Evolutionary conservation across 116 monocot species (phyloP), one percentile per base, ranked within the genome.

Genomic region (Iris pallida): DNA sequence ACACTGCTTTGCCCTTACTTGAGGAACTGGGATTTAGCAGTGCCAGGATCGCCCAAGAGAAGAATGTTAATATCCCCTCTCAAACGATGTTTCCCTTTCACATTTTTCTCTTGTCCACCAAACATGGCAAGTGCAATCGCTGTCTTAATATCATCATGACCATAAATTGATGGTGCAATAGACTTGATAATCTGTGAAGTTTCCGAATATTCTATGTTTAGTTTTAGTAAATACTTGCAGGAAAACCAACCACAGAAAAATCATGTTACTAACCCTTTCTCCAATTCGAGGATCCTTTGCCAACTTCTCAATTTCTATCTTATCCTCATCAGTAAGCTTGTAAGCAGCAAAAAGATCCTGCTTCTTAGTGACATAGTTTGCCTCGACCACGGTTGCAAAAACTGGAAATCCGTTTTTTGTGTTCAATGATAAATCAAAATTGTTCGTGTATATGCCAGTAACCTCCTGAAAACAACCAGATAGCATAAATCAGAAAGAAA

Each of bases 331-430:
- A 44, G 90, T 97, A 59, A 97, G 87, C 66, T 92, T 97, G 75
- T 97, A 92, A 40, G 87, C 92, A 77, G 90, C 87, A 65, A 97
- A 97, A 7, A 97, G 80, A 51, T 97, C 97, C 18, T 97, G 97
- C 63, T 92, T 97, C 70, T 97, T 97, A 7, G 92, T 83, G 8
- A 97, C 80, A 83, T 87, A 83, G 55, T 97, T 97, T 68, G 92
- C 97, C 69, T 97, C 97, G 18, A 97, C 85, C 18, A 97, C 89
- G 0, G 92, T 97, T 57, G 97, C 85, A 78, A 97, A 97, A 14
- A 97, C 97, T 30, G 97, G 97, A 63, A 97, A 97, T 46, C 97
- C 97, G 70, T 97, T 97, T 79, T 97, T 97, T 3, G 97, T 97
- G 69, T 97, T 97, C 69, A 97, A 69, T 9, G 97, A 97, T 52